Base-by-base conservation (phyloP, 108 stramenopile species). In the Cyclotella baltica region DNA sequence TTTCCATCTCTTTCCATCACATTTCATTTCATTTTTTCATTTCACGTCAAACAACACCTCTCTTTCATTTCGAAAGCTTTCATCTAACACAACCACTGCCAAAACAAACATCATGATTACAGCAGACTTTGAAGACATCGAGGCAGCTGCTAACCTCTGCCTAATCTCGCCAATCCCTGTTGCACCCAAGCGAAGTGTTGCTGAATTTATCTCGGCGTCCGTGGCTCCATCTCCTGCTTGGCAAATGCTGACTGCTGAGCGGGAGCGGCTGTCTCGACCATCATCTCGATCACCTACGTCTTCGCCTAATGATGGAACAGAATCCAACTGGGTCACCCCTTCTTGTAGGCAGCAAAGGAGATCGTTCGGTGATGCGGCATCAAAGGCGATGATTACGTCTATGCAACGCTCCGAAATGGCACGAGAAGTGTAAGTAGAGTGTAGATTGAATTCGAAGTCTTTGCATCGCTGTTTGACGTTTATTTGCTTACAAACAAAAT, bases 91-190 rank as follows among this genome's bases (percentile, higher is more conserved):
- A n/a, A n/a, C n/a, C n/a, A n/a, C n/a, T n/a, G n/a, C n/a, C n/a
- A n/a, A n/a, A n/a, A n/a, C n/a, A n/a, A n/a, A n/a, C n/a, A n/a
- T n/a, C n/a, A n/a, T n/a, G n/a, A n/a, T n/a, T n/a, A n/a, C n/a
- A n/a, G n/a, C n/a, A n/a, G 40, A 43, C 40, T 11, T 43, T 8
- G 55, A 56, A 11, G 55, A 56, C 1, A 56, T 56, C 11, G 25
- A 56, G 55, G 22, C 22, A 27, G 22, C 11, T 11, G 25, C 25
- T 1, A 25, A 56, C 22, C 25, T 56, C 55, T 29, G 18, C 18
- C 61, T 35, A 15, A 62, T 62, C 35, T 62, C 61, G 16, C 61
- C 61, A 33, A 62, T 35, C 61, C 61, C 61, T 16, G 35, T 62
- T 33, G 2, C 22, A 1, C 55, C 55, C 4, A 25, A 56, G 23